phyloP scores from a whole-genome alignment of 1,139 yeast species.

The Taphrina sp. region DNA sequence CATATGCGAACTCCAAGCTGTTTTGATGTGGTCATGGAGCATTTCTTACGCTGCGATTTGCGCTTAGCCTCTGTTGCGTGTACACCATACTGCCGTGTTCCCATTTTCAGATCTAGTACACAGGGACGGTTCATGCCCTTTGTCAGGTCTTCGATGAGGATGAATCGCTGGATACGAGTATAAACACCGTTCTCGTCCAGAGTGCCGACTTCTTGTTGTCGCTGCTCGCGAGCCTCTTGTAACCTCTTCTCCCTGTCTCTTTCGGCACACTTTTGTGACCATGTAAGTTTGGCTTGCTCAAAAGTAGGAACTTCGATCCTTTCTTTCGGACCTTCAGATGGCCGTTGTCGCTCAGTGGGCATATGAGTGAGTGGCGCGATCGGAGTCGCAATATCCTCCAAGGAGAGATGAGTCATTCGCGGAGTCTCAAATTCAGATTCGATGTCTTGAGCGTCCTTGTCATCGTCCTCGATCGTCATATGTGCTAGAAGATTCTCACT shows the following conservation, averaged over 20 bases:
- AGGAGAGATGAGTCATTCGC: background rate
- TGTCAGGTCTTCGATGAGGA: constrained; percentile 87
- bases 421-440: too few relatives aligned
- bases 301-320: constrained; percentile 21
- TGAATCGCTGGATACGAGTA: constrained; percentile 67
- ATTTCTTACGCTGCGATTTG: constrained; percentile 75
- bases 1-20: constrained; percentile 87
- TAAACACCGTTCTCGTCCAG: constrained; percentile 30
- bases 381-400: background rate
- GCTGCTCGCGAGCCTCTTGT: constrained; percentile 3
- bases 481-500: too few relatives aligned
- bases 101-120: constrained; percentile 94
- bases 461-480: too few relatives aligned
- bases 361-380: background rate
- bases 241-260: constrained; percentile 31
- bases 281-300: constrained; percentile 30
- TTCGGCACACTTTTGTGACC: constrained; percentile 32
- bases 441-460: too few relatives aligned
- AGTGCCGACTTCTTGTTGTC: background rate
- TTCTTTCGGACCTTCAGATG: background rate
- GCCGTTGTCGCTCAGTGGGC: background rate
- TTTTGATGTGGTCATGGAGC: constrained; percentile 76
- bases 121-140: constrained; percentile 79
- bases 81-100: constrained; percentile 96
- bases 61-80: constrained; percentile 76